These are phyloP conservation scores for Plasmodium gallinaceum DNA, from an alignment of 169 alveolate species.

Conservation along the genomic window DNA sequence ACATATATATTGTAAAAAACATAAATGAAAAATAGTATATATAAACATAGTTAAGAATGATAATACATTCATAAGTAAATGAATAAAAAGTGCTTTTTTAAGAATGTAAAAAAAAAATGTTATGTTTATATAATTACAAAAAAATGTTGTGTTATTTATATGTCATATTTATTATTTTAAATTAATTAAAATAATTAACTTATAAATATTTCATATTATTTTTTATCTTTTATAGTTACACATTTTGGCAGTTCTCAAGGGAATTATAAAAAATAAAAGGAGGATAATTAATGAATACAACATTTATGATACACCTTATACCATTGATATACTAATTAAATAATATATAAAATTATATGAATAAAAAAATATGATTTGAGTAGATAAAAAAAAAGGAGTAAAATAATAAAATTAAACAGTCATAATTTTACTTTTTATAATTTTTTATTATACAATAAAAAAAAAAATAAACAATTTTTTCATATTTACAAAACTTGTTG, in stretches of 20 bases:
- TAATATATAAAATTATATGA: not conserved
- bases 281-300: slow-evolving; percentile 44
- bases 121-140: not conserved
- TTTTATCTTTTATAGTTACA: slow-evolving; percentile 30
- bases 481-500: not conserved
- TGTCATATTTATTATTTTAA: not conserved
- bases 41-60: too few species aligned
- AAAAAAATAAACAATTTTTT: not conserved
- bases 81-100: too few species aligned
- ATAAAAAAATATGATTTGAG: not conserved
- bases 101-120: not conserved
- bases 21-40: too few species aligned
- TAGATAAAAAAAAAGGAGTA: not conserved
- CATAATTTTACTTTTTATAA: too few species aligned
- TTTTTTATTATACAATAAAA: too few species aligned
- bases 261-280: slow-evolving; percentile 14
- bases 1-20: not conserved
- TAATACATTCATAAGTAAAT: too few species aligned
- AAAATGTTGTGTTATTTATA: not conserved
- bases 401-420: too few species aligned
- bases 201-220: not conserved
- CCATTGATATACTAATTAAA: slow-evolving; percentile 52
- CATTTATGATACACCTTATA: slow-evolving; percentile 39
- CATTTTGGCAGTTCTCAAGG: slow-evolving; percentile 50
- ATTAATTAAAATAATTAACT: not conserved